Percentiles rank a stretch among this genome's conserved stretches.
phyloP scores from a whole-genome alignment of 2,329 filamentous ascomycete genomes.

The Cercospora canescens region DNA sequence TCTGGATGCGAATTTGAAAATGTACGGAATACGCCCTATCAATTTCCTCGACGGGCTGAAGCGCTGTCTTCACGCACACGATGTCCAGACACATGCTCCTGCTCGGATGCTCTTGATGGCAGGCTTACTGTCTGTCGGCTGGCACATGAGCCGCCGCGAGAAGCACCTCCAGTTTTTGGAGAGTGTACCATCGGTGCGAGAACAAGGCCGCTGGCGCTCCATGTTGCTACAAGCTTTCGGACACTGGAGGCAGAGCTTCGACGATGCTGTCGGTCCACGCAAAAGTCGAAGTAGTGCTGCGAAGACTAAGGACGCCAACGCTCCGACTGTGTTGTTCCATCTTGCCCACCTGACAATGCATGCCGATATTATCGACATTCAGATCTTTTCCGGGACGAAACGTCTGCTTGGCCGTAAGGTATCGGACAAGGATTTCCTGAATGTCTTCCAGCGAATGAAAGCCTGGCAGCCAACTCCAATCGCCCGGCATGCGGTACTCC shows the following conservation, averaged over 20 bases:
- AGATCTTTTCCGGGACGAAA: constrained; percentile 86
- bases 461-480: constrained; percentile 83
- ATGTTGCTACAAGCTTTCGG: constrained; percentile 84
- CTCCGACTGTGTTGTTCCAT: constrained; percentile 81
- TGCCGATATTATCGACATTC: constrained; percentile 90
- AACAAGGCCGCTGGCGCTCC: constrained; percentile 84
- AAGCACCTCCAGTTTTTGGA: constrained; percentile 86
- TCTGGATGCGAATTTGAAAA: constrained; percentile 74
- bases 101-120: constrained; percentile 90
- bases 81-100: constrained; percentile 85
- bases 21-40: constrained; percentile 77
- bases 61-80: constrained; percentile 76
- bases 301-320: constrained; percentile 42
- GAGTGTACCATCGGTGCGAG: constrained; percentile 75
- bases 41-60: constrained; percentile 90
- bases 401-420: constrained; percentile 81
- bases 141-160: constrained; percentile 95
- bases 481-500: constrained; percentile 84
- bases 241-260: constrained; percentile 87
- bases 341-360: constrained; percentile 96
- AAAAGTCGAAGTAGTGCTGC: constrained; percentile 29
- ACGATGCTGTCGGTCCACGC: constrained; percentile 67
- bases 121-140: constrained; percentile 85
- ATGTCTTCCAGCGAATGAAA: constrained; percentile 79
- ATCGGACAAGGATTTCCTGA: constrained; percentile 74